These are phyloP conservation scores for Babesia gibsoni DNA, from an alignment of 169 alveolate genomes.

Conservation along the genomic window DNA sequence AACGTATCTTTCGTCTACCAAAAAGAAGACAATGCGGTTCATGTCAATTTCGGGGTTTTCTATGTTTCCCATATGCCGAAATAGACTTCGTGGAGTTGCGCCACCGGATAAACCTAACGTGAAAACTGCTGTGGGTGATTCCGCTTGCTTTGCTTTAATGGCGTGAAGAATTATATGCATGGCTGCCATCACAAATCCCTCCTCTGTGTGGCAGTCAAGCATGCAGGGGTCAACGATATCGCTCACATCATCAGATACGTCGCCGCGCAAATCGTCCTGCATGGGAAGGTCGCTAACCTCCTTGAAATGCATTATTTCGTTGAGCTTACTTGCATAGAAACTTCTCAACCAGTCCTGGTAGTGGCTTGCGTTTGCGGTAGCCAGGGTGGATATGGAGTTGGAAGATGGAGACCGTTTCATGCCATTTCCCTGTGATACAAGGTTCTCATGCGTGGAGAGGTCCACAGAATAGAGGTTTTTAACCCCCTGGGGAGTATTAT, in stretches of 20 bases:
- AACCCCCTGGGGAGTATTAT: background rate
- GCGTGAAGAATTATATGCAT: conserved; percentile 52
- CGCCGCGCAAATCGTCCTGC: background rate
- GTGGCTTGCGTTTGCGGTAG: conserved; percentile 22
- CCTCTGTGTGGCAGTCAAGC: conserved; percentile 66
- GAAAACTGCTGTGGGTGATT: conserved; percentile 43
- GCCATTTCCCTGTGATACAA: background rate
- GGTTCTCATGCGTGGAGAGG: background rate
- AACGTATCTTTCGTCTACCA: conserved; percentile 65
- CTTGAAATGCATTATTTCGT: conserved; percentile 43
- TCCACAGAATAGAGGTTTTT: background rate
- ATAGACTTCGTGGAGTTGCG: conserved; percentile 45
- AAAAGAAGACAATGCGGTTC: conserved; percentile 49
- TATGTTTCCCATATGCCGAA: conserved; percentile 35
- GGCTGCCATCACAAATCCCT: conserved; percentile 62
- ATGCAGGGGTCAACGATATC: conserved; percentile 62
- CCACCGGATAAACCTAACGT: conserved; percentile 66
- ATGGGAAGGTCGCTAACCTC: conserved; percentile 21
- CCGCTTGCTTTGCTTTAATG: conserved; percentile 52
- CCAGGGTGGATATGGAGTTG: conserved; percentile 34
- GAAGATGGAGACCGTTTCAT: conserved; percentile 13
- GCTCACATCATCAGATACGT: conserved; percentile 10
- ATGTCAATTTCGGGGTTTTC: conserved; percentile 47
- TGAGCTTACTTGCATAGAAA: conserved; percentile 49
- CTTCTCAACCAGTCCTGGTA: conserved; percentile 56